Evolutionary conservation across 2,329 filamentous ascomycete species (phyloP), one percentile per base, ranked within the genome.

Genomic region (Dothiorella sarmentorum): DNA sequence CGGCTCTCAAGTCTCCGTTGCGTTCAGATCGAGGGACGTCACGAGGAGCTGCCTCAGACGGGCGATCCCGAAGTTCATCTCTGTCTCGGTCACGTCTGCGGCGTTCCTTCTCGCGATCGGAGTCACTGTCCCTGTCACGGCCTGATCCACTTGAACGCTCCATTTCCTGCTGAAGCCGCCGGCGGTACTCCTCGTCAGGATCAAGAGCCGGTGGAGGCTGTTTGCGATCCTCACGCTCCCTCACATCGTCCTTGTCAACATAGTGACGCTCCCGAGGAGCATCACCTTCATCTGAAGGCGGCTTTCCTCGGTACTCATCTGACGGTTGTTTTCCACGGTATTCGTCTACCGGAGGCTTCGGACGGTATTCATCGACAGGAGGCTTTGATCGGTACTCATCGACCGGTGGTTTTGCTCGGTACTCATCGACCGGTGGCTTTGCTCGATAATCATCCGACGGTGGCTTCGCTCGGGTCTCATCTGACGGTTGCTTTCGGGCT

Each of bases 171-270:
- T 76, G 75, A 15, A 79, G 71, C 7, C 78, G 74, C 27, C 78
- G 76, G 42, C 77, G 75, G 62, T 80, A 81, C 33, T 81, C 78
- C 62, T 80, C 78, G 38, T 81, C 78, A 4, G 78, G 73, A 57
- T 80, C 78, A 2, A 78, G 51, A 18, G 68, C 62, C 13, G 68
- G 59, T 7, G 69, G 66, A n/a, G 60, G 15, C 42, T 68, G 65
- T 18, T 67, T 63, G 29, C 62, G 64, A 27, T 65, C 57, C 3
- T 75, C 73, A 17, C 61, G 56, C 24, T 72, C 71, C 18, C 68
- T 66, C 9, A 57, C 60, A 18, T 61, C 62, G 40, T 62, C 61
- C 11, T 49, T 56, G 29, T 67, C 65, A 24, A 71, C 70, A 40
- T 74, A 73, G 57, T 73, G 69, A 20, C 71, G 68, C 24, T 61